Evolutionary conservation across 176 grass and related monocot species (phyloP), one percentile per base, ranked within the genome.

Genomic region (Oryza glumipatula): DNA sequence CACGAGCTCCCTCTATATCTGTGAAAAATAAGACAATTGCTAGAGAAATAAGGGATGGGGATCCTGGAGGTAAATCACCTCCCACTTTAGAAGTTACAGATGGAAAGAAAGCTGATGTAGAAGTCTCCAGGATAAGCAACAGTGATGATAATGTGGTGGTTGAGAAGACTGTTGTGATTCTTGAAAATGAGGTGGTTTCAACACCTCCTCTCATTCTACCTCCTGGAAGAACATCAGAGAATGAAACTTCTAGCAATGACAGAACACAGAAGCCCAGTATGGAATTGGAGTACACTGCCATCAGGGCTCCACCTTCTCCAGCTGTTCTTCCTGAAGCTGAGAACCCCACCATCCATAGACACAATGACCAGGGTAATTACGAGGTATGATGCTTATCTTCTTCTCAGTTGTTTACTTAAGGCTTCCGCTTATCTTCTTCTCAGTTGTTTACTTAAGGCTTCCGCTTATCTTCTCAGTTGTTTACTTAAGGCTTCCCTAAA

Each of bases 91-190:
- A 90, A 65, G 82, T 44, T 74, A 66, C 65, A 47, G 28, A 48
- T 66, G 74, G 24, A 70, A 95, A 75, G 24, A 86, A 79, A 85
- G 68, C 46, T 39, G 73, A 86, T 12, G 43, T 73, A 35, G 84
- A 84, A 68, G 13, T 82, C 46, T 72, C 72, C 1, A 89, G 81
- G 68, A 32, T 13, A 61, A 90, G 74, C 67, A 90, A 38, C 71
- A 84, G 76, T 2, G 72, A 92, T 61, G 88, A 90, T 5, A 92
- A 78, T 52, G 41, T 72, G 38, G 90, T 92, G 46, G 82, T 92
- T 54, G 93, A 95, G 79, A 95, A 95, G 82, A 86, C 88, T 0
- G 88, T 95, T 74, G 79, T 95, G 70, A 88, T 92, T 80, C 90
- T 92, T 19, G 88, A 92, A 82, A 85, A 88, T 22, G 85, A 90